phyloP scores from a whole-genome alignment of 2,329 filamentous ascomycete genomes.

The Colletotrichum sp. region DNA sequence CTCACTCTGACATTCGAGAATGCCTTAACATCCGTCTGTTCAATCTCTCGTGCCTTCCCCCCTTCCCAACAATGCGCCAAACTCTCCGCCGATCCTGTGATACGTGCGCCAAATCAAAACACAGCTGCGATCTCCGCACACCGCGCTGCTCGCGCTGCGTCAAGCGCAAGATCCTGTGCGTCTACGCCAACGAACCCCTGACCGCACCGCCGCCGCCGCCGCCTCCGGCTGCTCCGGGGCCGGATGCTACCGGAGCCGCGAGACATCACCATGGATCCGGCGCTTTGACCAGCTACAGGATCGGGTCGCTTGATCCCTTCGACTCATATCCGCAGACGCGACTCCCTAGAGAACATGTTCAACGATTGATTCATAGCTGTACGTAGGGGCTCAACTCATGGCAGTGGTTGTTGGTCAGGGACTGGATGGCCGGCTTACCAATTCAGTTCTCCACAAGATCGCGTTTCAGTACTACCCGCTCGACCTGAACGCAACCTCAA shows the following conservation, averaged over 20 bases:
- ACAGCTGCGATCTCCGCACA: conserved; percentile 58
- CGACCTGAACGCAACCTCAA: conserved; percentile 55
- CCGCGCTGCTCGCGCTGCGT: conserved; percentile 61
- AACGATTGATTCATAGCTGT: conserved; percentile 63
- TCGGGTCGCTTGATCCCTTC: conserved; percentile 56
- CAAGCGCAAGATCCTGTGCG: conserved; percentile 51
- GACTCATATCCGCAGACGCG: conserved; percentile 60
- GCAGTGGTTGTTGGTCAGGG: neutral
- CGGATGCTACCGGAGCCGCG: neutral
- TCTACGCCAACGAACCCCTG: conserved; percentile 60
- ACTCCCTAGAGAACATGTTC: conserved; percentile 54
- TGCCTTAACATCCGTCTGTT: neutral
- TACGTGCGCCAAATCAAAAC: conserved; percentile 60
- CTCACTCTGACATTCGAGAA: neutral
- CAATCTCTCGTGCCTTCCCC: neutral
- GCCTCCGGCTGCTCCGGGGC: neutral
- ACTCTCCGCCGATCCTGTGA: conserved; percentile 63
- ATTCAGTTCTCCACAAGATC: conserved; percentile 58
- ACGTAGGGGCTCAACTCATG: conserved; percentile 26
- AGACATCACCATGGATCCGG: neutral
- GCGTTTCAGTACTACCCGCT: conserved; percentile 66
- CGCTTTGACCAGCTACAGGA: conserved; percentile 29
- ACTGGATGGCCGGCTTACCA: neutral
- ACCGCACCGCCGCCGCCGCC: conserved; percentile 26
- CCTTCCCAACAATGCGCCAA: conserved; percentile 48